Conservation (phyloP, 495 filamentous ascomycete genomes). For the Annulohypoxylon maeteangense region DNA sequence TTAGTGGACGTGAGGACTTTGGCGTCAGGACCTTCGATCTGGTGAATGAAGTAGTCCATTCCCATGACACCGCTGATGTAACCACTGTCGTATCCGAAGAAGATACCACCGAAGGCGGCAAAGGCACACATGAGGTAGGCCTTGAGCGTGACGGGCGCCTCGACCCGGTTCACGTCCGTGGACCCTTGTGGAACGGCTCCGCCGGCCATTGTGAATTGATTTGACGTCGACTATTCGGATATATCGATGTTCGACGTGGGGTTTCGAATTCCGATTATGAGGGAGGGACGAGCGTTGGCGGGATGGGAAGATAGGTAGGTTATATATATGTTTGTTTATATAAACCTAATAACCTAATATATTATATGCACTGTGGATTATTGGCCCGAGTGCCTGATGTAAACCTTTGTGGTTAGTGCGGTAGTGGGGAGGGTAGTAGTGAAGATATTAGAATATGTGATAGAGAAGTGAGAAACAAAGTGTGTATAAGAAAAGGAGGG, state of each 20-base stretch:
- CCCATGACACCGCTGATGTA: slow-evolving; percentile 71
- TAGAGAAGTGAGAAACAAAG: slow-evolving; percentile 2
- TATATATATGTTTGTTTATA: neutral
- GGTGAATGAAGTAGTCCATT: slow-evolving; percentile 61
- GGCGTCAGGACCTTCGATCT: slow-evolving; percentile 52
- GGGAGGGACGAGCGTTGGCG: neutral
- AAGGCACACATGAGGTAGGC: slow-evolving; percentile 77
- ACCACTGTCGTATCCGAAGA: slow-evolving; percentile 73
- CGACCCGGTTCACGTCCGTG: slow-evolving; percentile 63
- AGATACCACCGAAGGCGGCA: slow-evolving; percentile 74
- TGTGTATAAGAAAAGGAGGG: slow-evolving; percentile 4
- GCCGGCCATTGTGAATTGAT: slow-evolving; percentile 26
- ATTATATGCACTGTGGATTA: slow-evolving; percentile 4
- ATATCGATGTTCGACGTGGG: neutral
- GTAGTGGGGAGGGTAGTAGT: slow-evolving; percentile 5
- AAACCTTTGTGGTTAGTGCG: neutral
- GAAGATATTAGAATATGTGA: slow-evolving; percentile 7
- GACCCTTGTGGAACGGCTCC: slow-evolving; percentile 43
- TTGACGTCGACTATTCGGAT: neutral
- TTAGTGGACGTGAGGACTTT: slow-evolving; percentile 46
- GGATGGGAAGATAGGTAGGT: neutral
- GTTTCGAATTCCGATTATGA: neutral
- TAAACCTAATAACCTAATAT: neutral
- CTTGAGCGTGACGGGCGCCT: slow-evolving; percentile 72
- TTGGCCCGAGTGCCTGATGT: slow-evolving; percentile 10